Conservation (phyloP, 2,329 filamentous ascomycete species). For the Beauveria sp. region DNA sequence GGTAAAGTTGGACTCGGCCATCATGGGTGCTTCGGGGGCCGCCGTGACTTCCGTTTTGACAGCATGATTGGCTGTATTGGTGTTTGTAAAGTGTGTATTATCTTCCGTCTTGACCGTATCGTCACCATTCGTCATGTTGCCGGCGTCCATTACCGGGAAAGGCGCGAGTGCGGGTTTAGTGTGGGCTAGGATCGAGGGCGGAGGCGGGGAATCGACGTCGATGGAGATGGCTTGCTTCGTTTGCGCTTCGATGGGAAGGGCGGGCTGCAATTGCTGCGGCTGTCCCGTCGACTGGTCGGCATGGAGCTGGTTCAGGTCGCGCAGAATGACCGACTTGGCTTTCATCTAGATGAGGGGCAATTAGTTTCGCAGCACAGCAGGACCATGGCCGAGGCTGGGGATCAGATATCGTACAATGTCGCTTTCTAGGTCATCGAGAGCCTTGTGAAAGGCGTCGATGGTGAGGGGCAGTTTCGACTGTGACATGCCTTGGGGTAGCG, state of each 20-base stretch:
- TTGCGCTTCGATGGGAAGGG: slow-evolving; percentile 27
- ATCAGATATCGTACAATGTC: slow-evolving; percentile 41
- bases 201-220: slow-evolving; percentile 29
- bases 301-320: slow-evolving; percentile 41
- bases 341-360: slow-evolving; percentile 21
- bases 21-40: slow-evolving; percentile 7
- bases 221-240: slow-evolving; percentile 29
- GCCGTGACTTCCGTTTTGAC: slow-evolving; percentile 12
- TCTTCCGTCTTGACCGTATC: slow-evolving; percentile 22
- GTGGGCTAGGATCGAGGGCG: neutral
- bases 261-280: slow-evolving; percentile 15
- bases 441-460: slow-evolving; percentile 42
- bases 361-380: slow-evolving; percentile 2
- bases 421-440: slow-evolving; percentile 48
- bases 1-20: slow-evolving; percentile 39
- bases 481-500: slow-evolving; percentile 24
- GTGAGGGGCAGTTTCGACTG: slow-evolving; percentile 38
- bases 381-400: neutral
- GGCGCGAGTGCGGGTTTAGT: slow-evolving; percentile 30
- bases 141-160: slow-evolving; percentile 45
- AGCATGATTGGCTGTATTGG: neutral
- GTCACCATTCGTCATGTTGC: slow-evolving; percentile 10
- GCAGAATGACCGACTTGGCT: slow-evolving; percentile 47
- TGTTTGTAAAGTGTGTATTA: slow-evolving; percentile 11
- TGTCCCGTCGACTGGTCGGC: slow-evolving; percentile 19